Conservation (phyloP, 148 eudicot species). For the Heliamphora exappendiculata region DNA sequence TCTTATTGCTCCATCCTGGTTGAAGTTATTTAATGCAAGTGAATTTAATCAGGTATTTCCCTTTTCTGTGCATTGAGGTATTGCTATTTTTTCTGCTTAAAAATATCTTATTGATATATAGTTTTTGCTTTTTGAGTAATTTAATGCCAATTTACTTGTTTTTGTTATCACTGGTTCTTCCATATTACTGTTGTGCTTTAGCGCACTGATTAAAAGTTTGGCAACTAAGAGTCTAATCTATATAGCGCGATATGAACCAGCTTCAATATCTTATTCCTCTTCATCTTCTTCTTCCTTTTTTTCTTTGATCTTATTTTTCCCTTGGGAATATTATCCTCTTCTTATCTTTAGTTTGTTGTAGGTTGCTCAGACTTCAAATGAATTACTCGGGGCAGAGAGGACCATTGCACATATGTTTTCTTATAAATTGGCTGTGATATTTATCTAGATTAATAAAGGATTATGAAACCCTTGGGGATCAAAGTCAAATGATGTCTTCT, state of each 20-base stretch:
- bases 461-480: background rate
- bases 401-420: background rate
- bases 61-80: background rate
- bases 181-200: background rate
- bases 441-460: background rate
- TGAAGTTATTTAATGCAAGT: conserved; percentile 90
- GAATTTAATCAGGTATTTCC: conserved; percentile 89
- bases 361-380: background rate
- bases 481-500: background rate
- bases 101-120: background rate
- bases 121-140: background rate
- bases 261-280: background rate
- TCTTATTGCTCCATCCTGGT: conserved; percentile 91
- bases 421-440: background rate
- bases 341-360: background rate
- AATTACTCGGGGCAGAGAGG: background rate
- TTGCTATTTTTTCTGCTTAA: no score
- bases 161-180: background rate
- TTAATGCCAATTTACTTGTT: background rate
- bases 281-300: background rate
- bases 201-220: background rate
- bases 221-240: background rate
- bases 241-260: background rate
- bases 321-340: background rate
- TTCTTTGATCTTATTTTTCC: background rate